These are phyloP conservation scores for Botrytis byssoidea DNA, from an alignment of 2,329 filamentous ascomycete genomes.

Conservation along the genomic window DNA sequence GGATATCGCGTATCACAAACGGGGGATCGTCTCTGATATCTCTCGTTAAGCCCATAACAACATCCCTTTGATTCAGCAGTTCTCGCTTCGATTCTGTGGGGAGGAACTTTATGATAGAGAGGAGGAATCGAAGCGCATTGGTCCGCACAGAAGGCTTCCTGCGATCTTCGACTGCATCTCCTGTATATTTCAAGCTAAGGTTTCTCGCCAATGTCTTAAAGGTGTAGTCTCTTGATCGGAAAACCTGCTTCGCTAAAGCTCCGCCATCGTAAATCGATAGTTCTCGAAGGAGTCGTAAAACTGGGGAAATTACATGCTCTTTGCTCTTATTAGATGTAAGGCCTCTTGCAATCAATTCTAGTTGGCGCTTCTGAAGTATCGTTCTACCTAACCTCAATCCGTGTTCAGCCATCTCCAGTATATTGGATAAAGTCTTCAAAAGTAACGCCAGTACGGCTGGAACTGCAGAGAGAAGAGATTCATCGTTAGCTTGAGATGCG, in stretches of 20 bases:
- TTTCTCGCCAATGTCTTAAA: slow-evolving; percentile 80
- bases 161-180: slow-evolving; percentile 60
- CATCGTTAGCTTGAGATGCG: slow-evolving; percentile 75
- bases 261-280: slow-evolving; percentile 85
- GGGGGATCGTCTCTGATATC: slow-evolving; percentile 76
- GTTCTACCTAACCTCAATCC: slow-evolving; percentile 79
- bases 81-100: slow-evolving; percentile 76
- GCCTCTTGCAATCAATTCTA: slow-evolving; percentile 76
- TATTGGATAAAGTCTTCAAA: slow-evolving; percentile 71
- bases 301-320: slow-evolving; percentile 85
- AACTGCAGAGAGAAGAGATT: slow-evolving; percentile 76
- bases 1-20: slow-evolving; percentile 70
- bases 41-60: slow-evolving; percentile 70
- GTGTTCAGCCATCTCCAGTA: slow-evolving; percentile 71
- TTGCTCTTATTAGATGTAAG: slow-evolving; percentile 78
- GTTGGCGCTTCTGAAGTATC: slow-evolving; percentile 74
- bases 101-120: slow-evolving; percentile 77
- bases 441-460: slow-evolving; percentile 79
- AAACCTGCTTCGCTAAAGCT: slow-evolving; percentile 71
- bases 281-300: slow-evolving; percentile 80
- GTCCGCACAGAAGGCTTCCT: slow-evolving; percentile 77
- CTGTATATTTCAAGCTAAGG: slow-evolving; percentile 65
- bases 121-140: slow-evolving; percentile 76
- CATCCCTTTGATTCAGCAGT: slow-evolving; percentile 70
- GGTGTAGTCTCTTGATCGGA: slow-evolving; percentile 73